These are phyloP conservation scores for Neofusicoccum ribis DNA, from an alignment of 2,329 filamentous ascomycete species.

Conservation along the genomic window DNA sequence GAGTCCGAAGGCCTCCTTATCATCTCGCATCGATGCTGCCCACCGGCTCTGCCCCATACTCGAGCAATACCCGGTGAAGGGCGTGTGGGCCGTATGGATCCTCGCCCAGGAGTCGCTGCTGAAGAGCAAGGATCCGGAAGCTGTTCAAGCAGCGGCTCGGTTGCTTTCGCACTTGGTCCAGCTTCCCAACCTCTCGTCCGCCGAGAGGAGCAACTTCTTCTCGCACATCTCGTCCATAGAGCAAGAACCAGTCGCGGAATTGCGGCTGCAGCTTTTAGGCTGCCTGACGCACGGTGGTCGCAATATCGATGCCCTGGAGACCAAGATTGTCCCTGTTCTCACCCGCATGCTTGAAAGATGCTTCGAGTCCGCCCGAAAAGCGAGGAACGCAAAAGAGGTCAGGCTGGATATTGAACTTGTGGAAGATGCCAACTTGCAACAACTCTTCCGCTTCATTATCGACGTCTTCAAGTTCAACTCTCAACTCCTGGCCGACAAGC, in stretches of 20 bases:
- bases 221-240: constrained; percentile 33
- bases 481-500: constrained; percentile 64
- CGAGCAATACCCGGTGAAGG: constrained; percentile 36
- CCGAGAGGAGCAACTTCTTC: constrained; percentile 42
- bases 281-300: constrained; percentile 40
- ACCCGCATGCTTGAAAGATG: constrained; percentile 33
- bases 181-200: constrained; percentile 33
- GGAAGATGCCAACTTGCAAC: constrained; percentile 47
- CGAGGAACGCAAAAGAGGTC: constrained; percentile 28
- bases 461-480: constrained; percentile 76
- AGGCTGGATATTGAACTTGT: constrained; percentile 28
- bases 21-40: constrained; percentile 34
- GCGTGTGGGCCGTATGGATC: constrained; percentile 40
- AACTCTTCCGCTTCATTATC: constrained; percentile 65
- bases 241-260: constrained; percentile 32
- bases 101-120: constrained; percentile 39
- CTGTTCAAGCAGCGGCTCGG: constrained; percentile 35
- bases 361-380: constrained; percentile 35
- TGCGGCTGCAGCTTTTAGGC: constrained; percentile 36
- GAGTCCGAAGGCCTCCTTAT: constrained; percentile 25
- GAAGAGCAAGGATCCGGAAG: constrained; percentile 34
- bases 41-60: constrained; percentile 37
- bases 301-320: constrained; percentile 41
- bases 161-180: constrained; percentile 37
- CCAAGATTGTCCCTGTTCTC: constrained; percentile 35